phyloP scores from a whole-genome alignment of 805 yeast genomes.

The Saturnispora hagleri region DNA sequence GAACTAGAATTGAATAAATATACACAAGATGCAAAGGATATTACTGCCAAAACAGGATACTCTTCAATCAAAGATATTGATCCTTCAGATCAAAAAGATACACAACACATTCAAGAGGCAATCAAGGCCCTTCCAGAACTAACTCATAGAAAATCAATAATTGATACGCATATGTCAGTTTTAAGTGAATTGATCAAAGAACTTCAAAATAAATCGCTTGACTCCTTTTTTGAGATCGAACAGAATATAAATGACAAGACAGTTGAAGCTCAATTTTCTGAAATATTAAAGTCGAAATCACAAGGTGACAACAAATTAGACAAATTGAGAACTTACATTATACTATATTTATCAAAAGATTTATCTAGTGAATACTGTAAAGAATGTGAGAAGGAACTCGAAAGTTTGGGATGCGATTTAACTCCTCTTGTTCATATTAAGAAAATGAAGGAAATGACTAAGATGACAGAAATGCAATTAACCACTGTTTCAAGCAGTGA shows the following conservation, averaged over 20 bases:
- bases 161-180: slow-evolving; percentile 96
- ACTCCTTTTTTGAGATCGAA: slow-evolving; percentile 89
- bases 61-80: slow-evolving; percentile 69
- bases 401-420: slow-evolving; percentile 47
- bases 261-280: slow-evolving; percentile 50
- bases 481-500: slow-evolving; percentile 20
- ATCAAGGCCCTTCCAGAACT: slow-evolving; percentile 88
- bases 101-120: slow-evolving; percentile 70
- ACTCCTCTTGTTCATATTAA: slow-evolving; percentile 64
- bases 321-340: slow-evolving; percentile 81
- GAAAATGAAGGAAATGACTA: slow-evolving; percentile 69
- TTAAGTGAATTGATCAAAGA: slow-evolving; percentile 76
- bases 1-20: slow-evolving; percentile 74
- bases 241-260: slow-evolving; percentile 62
- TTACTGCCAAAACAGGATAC: slow-evolving; percentile 69
- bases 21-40: slow-evolving; percentile 78
- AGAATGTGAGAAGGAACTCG: slow-evolving; percentile 57
- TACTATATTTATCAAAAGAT: slow-evolving; percentile 54
- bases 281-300: slow-evolving; percentile 39
- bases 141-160: slow-evolving; percentile 75
- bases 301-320: slow-evolving; percentile 54
- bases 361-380: slow-evolving; percentile 37
- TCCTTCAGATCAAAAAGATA: slow-evolving; percentile 45
- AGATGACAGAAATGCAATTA: slow-evolving; percentile 34
- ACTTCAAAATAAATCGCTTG: slow-evolving; percentile 78